Conservation (phyloP, 768 basidiomycete species). For the Hortiboletus flavorubellus region DNA sequence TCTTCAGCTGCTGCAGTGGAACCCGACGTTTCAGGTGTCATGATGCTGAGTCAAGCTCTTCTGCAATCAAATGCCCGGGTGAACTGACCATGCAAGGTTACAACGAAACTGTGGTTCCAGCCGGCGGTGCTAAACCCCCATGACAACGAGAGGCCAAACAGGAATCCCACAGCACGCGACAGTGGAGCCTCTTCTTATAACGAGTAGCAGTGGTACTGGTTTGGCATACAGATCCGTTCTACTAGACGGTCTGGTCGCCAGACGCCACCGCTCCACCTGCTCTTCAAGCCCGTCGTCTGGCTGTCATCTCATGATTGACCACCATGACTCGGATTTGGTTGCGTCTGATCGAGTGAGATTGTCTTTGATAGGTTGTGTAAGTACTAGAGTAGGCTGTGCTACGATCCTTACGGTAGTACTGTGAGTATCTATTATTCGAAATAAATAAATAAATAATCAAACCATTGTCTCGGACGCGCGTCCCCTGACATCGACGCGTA, state of each 20-base stretch:
- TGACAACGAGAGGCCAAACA: not conserved
- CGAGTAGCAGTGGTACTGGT: no score
- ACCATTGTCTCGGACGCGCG: slow-evolving; percentile 24
- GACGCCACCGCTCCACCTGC: no score
- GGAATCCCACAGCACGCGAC: not conserved
- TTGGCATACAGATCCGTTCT: no score
- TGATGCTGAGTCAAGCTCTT: not conserved
- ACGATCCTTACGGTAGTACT: not conserved
- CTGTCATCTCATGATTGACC: no score
- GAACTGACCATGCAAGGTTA: not conserved
- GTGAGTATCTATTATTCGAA: no score
- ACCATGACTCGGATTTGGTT: no score
- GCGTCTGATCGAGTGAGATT: no score
- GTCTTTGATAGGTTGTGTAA: no score
- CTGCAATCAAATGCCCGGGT: no score
- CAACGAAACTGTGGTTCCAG: not conserved
- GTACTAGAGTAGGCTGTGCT: no score
- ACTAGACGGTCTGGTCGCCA: no score
- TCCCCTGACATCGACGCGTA: slow-evolving; percentile 23
- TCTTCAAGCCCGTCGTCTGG: no score
- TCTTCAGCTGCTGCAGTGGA: not conserved
- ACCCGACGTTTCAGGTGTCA: not conserved
- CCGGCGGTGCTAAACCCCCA: not conserved
- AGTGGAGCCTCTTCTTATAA: not conserved
- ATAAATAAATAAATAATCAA: slow-evolving; percentile 18